Evolutionary conservation across 768 basidiomycete species (phyloP), one percentile per base, ranked within the genome.

Genomic region (Tremella yokohamensis): DNA sequence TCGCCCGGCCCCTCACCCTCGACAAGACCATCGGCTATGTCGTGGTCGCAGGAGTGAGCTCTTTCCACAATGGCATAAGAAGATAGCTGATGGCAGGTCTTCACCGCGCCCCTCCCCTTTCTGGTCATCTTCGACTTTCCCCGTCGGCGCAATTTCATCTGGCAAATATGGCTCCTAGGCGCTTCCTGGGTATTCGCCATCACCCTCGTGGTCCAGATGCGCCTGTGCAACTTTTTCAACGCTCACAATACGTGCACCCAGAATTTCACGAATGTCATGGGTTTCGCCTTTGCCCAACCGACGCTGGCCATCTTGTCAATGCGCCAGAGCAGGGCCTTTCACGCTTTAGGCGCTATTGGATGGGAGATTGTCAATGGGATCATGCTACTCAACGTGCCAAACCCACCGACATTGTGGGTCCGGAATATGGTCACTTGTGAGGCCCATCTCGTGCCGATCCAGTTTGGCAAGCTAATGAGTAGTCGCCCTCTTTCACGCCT

Each of bases 401-500:
- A 55, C n/a, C 40, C 64, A 11, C 77, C 72, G 77, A 81, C 80
- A 2, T 50, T 76, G 54, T 74, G 74, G 53, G 72, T 68, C 52
- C 71, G 86, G 12, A 79, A 78, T 57, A 61, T 76, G 40, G 71
- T 76, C 48, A 68, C 69, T 50, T 73, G 56, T 68, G 34, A 64
- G 61, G 69, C 39, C 40, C 34, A 18, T 12, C 38, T n/a, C 53
- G 9, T 42, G 22, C 18, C 11, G 49, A 51, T 34, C 29, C 16
- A 50, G 25, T 15, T 0, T 2, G n/a, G 15, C n/a, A 29, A 38
- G 34, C 47, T 62, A 25, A 58, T 85, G 66, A 34, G 84, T 86
- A 77, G 87, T 88, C 66, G 75, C 86, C 52, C 68, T 88, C n/a
- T 93, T 87, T 73, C 87, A 90, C 60, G 80, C 78, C 2, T 90